Evolutionary conservation across 371 early-diverging fungal species (phyloP).

Genomic region (Actinomucor elegans): DNA sequence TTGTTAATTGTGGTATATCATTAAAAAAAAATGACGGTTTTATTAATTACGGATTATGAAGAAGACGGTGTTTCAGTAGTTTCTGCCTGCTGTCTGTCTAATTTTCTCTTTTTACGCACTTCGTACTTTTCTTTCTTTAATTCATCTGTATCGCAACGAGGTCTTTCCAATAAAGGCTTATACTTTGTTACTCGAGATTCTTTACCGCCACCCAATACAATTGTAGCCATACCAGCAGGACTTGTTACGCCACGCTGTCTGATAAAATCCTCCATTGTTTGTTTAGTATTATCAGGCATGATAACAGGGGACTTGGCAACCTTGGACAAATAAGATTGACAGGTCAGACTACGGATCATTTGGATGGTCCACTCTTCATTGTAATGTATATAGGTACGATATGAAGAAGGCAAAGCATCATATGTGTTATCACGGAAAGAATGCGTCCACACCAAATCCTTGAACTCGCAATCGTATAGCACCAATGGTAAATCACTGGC

Average conservation of each 20-base stretch:
- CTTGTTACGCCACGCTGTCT: not conserved
- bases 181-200: constrained; percentile 29
- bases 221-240: constrained; percentile 6
- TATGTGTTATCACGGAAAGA: constrained; percentile 13
- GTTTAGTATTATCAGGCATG: constrained; percentile 13
- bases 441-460: constrained; percentile 56
- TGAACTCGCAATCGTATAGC: constrained; percentile 84
- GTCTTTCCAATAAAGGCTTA: constrained; percentile 28
- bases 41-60: no score
- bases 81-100: constrained; percentile 13
- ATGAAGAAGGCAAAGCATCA: constrained; percentile 31
- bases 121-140: constrained; percentile 44
- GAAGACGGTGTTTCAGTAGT: no score
- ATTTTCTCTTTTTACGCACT: constrained; percentile 38
- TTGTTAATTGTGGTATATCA: no score
- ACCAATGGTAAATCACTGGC: constrained; percentile 88
- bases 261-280: constrained; percentile 14
- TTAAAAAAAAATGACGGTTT: no score
- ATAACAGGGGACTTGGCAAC: constrained; percentile 16
- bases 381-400: constrained; percentile 45
- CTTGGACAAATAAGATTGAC: constrained; percentile 25
- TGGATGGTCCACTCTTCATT: constrained; percentile 54
- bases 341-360: constrained; percentile 50
- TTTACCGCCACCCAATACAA: constrained; percentile 41
- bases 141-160: constrained; percentile 45